These are phyloP conservation scores for Stephania japonica DNA, from an alignment of 164 flowering plant species.

Conservation along the genomic window DNA sequence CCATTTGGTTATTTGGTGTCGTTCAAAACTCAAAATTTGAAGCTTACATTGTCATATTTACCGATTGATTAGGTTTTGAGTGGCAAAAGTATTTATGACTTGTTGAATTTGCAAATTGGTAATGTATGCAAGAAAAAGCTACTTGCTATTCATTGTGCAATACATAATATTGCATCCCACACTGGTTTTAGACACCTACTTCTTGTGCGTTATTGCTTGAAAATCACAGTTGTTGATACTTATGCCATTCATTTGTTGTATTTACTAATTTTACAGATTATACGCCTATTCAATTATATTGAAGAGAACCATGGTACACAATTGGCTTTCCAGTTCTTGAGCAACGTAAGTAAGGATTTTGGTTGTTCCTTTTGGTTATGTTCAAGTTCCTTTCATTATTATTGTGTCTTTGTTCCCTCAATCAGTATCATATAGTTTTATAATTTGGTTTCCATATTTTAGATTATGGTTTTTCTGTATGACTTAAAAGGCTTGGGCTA, in stretches of 20 bases:
- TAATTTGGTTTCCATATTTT: too few relatives aligned
- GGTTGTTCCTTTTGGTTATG: not conserved
- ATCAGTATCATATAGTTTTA: too few relatives aligned
- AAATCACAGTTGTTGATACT: constrained; percentile 6
- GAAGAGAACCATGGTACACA: constrained; percentile 67
- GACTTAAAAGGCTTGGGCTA: too few relatives aligned
- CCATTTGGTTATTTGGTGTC: too few relatives aligned
- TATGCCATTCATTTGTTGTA: not conserved
- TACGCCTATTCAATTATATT: constrained; percentile 67
- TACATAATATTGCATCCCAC: not conserved
- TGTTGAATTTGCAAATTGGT: too few relatives aligned
- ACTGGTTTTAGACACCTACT: not conserved
- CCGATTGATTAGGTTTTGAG: too few relatives aligned
- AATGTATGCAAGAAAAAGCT: too few relatives aligned
- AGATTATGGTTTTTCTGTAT: too few relatives aligned
- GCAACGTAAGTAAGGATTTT: constrained; percentile 52
- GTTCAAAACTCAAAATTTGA: too few relatives aligned
- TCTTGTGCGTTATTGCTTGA: not conserved
- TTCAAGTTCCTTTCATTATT: not conserved
- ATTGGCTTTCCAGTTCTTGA: constrained; percentile 74
- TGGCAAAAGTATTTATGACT: too few relatives aligned
- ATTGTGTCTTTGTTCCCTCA: too few relatives aligned
- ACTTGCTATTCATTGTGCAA: not conserved
- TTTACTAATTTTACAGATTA: constrained; percentile 52
- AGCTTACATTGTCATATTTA: too few relatives aligned